Evolutionary conservation across 805 yeast species (phyloP).

Genomic region (Zygosaccharomyces kombuchaensis): DNA sequence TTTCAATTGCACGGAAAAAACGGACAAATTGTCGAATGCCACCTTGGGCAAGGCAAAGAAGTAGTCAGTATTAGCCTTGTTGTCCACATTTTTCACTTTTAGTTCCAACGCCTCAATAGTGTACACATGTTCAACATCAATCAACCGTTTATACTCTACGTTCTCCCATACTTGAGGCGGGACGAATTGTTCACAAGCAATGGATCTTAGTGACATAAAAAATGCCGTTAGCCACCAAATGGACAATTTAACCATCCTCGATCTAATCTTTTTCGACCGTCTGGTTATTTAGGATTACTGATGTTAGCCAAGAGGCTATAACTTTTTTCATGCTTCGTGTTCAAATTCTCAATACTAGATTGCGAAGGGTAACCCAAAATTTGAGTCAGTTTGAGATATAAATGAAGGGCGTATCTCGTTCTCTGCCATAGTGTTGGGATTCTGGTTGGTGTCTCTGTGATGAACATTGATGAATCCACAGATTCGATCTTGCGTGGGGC

Average conservation of each 20-base stretch:
- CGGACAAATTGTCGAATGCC: constrained; percentile 40
- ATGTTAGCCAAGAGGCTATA: not conserved
- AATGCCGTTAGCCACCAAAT: constrained; percentile 12
- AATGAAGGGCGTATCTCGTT: not conserved
- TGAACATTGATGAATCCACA: constrained; percentile 2
- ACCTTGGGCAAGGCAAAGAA: constrained; percentile 53
- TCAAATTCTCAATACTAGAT: not conserved
- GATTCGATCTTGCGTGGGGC: constrained; percentile 1
- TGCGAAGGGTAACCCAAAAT: constrained; percentile 5
- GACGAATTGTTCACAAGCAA: constrained; percentile 10
- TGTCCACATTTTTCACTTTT: constrained; percentile 53
- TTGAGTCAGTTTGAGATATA: not conserved
- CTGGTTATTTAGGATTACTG: not conserved
- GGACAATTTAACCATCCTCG: constrained; percentile 10
- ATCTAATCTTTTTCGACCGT: not conserved
- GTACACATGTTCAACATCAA: constrained; percentile 66
- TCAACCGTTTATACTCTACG: constrained; percentile 45
- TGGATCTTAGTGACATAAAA: constrained; percentile 5
- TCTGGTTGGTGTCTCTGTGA: not conserved
- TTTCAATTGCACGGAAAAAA: constrained; percentile 40
- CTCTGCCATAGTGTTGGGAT: not conserved
- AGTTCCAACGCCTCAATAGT: constrained; percentile 57
- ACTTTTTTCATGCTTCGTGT: constrained; percentile 1
- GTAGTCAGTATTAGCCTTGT: constrained; percentile 52
- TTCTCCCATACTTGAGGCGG: constrained; percentile 46